A percentile compares a stretch with the other conserved stretches of the same genome.
Conservation (phyloP, 1,139 yeast species). For the Petasospora fabianii region DNA sequence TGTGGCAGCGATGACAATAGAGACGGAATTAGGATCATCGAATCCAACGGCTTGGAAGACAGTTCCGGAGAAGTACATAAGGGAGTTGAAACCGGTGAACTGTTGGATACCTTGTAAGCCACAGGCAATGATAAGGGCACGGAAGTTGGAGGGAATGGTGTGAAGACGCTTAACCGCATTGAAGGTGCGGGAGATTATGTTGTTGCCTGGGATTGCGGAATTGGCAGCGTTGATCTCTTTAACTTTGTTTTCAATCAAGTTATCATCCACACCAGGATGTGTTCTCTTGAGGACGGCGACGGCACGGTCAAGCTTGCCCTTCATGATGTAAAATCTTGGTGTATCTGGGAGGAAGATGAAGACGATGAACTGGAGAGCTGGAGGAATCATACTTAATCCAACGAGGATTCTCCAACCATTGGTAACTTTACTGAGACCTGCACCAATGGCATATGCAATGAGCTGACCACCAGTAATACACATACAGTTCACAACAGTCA, state of each 20-base stretch:
- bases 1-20: conserved; percentile 86
- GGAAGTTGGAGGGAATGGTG: conserved; percentile 68
- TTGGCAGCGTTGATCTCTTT: conserved; percentile 41
- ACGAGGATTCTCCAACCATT: conserved; percentile 82
- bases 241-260: conserved; percentile 51
- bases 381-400: conserved; percentile 84
- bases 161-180: conserved; percentile 67
- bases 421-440: conserved; percentile 54
- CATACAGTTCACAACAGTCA: conserved; percentile 47
- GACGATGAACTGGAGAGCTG: conserved; percentile 66
- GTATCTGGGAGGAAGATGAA: conserved; percentile 90
- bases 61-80: conserved; percentile 89
- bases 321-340: conserved; percentile 81
- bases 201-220: conserved; percentile 56
- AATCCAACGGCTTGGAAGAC: conserved; percentile 87
- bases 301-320: conserved; percentile 61
- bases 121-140: conserved; percentile 84
- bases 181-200: conserved; percentile 49
- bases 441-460: conserved; percentile 68
- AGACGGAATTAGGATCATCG: conserved; percentile 79
- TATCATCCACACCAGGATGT: conserved; percentile 52
- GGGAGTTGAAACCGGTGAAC: conserved; percentile 88
- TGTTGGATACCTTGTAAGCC: conserved; percentile 93
- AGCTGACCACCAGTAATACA: conserved; percentile 14
- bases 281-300: conserved; percentile 57